Percentiles rank a stretch among this genome's conserved stretches.
Evolutionary conservation across 2,329 filamentous ascomycete genomes (phyloP).

Genomic region (Scopulariopsis brevicaulis): DNA sequence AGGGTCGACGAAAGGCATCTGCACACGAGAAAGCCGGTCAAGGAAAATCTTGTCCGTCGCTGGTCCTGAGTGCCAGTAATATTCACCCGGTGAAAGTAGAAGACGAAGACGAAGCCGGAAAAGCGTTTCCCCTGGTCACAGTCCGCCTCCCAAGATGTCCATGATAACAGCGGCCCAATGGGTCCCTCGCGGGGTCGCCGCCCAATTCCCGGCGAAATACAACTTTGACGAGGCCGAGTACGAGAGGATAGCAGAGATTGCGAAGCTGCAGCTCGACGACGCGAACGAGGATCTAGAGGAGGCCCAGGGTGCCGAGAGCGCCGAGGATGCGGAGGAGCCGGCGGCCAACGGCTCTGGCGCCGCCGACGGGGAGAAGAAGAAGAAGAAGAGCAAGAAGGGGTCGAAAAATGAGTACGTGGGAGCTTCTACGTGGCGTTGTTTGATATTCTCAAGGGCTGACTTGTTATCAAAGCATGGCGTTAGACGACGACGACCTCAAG

Average conservation of each 20-base stretch:
- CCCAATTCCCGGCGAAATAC: constrained; percentile 65
- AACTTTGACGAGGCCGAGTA: constrained; percentile 67
- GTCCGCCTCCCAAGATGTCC: constrained; percentile 32
- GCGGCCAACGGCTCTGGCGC: neutral
- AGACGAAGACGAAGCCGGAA: neutral
- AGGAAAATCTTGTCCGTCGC: neutral
- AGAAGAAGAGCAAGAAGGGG: constrained; percentile 17
- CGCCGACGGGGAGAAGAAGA: constrained; percentile 13
- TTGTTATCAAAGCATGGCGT: neutral
- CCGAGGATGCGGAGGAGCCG: constrained; percentile 9
- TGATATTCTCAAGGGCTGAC: neutral
- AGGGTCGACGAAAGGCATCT: neutral
- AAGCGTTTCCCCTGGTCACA: neutral
- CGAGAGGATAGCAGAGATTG: constrained; percentile 61
- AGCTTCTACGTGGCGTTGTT: neutral
- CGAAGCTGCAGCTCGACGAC: constrained; percentile 77
- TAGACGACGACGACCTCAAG: constrained; percentile 81
- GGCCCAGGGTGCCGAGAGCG: constrained; percentile 36
- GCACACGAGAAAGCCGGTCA: neutral
- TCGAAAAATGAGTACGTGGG: constrained; percentile 17
- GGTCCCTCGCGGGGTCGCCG: constrained; percentile 67
- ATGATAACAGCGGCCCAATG: constrained; percentile 71
- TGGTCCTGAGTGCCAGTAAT: neutral
- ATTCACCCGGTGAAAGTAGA: neutral
- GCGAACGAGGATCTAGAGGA: constrained; percentile 76